Base-by-base conservation (phyloP, 2,329 filamentous ascomycete species). In the Sarocladiaceae sp. region DNA sequence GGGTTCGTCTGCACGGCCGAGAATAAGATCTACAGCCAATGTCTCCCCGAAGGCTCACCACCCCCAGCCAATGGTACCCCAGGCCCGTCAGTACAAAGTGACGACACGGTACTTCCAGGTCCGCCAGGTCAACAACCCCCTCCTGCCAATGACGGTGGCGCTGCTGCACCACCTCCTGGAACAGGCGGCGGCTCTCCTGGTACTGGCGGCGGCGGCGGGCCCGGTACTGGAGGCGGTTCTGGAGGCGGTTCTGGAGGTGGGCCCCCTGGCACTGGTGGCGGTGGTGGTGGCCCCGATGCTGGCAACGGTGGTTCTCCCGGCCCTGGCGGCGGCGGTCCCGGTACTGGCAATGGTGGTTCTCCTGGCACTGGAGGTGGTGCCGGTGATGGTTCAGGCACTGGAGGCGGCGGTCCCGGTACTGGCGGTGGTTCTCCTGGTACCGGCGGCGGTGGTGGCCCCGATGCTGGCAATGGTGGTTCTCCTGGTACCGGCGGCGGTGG, bases 21-120 rank as follows among this genome's bases (percentile, higher is more conserved):
- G 31, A 58, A 58, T 37, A 50, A 58, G 20, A 57, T 53, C 50
- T 60, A 60, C 52, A 56, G 51, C 4, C 57, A 60, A 48, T 60
- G 57, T 26, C 21, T 46, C 12, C 40, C 40, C 4, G 29, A 21
- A 4, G 18, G n/a, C n/a, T n/a, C n/a, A n/a, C n/a, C n/a, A n/a
- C n/a, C n/a, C n/a, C n/a, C n/a, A n/a, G n/a, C n/a, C n/a, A n/a
- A n/a, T n/a, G n/a, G n/a, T n/a, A n/a, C n/a, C n/a, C n/a, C n/a
- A n/a, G n/a, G n/a, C n/a, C n/a, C n/a, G n/a, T n/a, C n/a, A n/a
- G n/a, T n/a, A n/a, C n/a, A n/a, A n/a, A n/a, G n/a, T n/a, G n/a
- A n/a, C n/a, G n/a, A n/a, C n/a, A n/a, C n/a, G n/a, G n/a, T n/a
- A n/a, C n/a, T n/a, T n/a, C n/a, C n/a, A n/a, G n/a, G n/a, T n/a